phyloP scores from a whole-genome alignment of 73 alveolate species.

The Paramecium bursaria region DNA sequence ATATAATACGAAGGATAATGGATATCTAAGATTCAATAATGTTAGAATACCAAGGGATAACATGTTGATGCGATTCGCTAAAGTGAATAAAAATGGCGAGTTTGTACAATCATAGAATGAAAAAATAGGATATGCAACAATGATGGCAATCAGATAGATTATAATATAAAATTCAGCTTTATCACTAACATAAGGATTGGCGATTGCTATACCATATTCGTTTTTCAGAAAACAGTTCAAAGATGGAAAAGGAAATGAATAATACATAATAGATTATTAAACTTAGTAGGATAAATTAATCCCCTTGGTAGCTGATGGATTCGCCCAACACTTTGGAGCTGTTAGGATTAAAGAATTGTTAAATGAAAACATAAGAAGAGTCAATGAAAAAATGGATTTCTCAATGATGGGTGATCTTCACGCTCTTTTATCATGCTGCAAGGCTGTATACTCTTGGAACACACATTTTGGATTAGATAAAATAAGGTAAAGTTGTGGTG shows the following conservation, averaged over 20 bases:
- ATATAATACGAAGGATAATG: slow-evolving; percentile 88
- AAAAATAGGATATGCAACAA: slow-evolving; percentile 82
- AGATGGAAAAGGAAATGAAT: slow-evolving; percentile 70
- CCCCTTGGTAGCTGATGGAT: slow-evolving; percentile 75
- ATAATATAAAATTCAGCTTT: slow-evolving; percentile 70
- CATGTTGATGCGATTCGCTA: slow-evolving; percentile 85
- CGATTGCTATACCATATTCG: slow-evolving; percentile 78
- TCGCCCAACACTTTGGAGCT: slow-evolving; percentile 64
- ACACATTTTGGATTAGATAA: slow-evolving; percentile 66
- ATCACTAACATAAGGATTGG: slow-evolving; percentile 71
- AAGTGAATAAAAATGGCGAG: slow-evolving; percentile 78
- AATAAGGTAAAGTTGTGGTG: slow-evolving; percentile 74
- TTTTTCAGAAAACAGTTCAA: slow-evolving; percentile 79
- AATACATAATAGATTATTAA: slow-evolving; percentile 79
- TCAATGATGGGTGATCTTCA: slow-evolving; percentile 73
- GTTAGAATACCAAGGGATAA: slow-evolving; percentile 87
- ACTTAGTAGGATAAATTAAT: slow-evolving; percentile 79
- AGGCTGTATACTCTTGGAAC: slow-evolving; percentile 74
- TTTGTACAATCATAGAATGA: slow-evolving; percentile 73
- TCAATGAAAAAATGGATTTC: slow-evolving; percentile 71
- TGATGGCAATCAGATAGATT: slow-evolving; percentile 77
- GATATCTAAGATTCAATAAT: slow-evolving; percentile 81
- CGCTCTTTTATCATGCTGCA: slow-evolving; percentile 66
- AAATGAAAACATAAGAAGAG: slow-evolving; percentile 53
- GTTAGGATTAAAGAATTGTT: slow-evolving; percentile 54